Conservation (phyloP, 371 early-diverging fungal genomes). For the Encephalitozoon hellem region DNA sequence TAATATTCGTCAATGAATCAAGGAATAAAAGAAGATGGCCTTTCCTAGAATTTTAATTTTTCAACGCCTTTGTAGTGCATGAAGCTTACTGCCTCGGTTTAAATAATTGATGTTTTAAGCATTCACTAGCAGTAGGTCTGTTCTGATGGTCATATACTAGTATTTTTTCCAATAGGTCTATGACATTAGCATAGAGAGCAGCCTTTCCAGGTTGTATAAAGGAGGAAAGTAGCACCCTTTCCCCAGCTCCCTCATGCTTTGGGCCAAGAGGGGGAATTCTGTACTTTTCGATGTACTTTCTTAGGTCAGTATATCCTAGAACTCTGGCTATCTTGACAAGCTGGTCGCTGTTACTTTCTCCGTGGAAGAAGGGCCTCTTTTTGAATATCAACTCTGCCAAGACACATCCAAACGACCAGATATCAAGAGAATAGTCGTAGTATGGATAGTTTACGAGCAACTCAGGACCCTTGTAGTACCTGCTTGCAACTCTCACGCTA, state of each 20-base stretch:
- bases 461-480: slow-evolving; percentile 98
- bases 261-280: slow-evolving; percentile 65
- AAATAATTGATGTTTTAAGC: slow-evolving; percentile 46
- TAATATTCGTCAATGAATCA: neutral
- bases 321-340: slow-evolving; percentile 88
- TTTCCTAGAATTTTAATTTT: neutral
- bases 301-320: slow-evolving; percentile 80
- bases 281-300: slow-evolving; percentile 81
- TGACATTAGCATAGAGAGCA: neutral
- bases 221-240: neutral
- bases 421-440: slow-evolving; percentile 96
- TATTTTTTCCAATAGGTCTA: slow-evolving; percentile 50
- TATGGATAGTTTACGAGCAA: slow-evolving; percentile 86
- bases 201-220: neutral
- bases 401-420: slow-evolving; percentile 99
- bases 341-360: slow-evolving; percentile 90
- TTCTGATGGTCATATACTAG: slow-evolving; percentile 56
- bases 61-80: neutral
- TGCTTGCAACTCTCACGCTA: slow-evolving; percentile 92
- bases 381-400: slow-evolving; percentile 86
- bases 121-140: slow-evolving; percentile 56
- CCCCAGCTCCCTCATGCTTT: neutral
- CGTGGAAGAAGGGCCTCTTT: slow-evolving; percentile 95
- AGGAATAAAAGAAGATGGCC: neutral
- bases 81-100: neutral